Evolutionary conservation across 805 yeast genomes (phyloP).

Genomic region (Saccharomycopsis fermentans): DNA sequence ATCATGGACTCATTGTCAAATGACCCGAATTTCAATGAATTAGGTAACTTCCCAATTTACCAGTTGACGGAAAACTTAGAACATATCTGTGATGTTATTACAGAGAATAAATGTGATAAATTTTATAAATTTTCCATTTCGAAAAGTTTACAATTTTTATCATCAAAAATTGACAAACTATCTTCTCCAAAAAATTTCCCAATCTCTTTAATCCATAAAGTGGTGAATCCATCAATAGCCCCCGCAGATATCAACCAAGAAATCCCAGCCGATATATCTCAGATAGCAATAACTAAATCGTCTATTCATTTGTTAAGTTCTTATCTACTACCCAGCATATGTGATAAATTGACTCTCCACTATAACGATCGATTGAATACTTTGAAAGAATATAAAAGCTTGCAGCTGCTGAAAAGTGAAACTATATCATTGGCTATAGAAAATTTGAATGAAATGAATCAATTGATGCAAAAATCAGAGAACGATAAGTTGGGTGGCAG

Average conservation of each 20-base stretch:
- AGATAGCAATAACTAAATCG: constrained; percentile 9
- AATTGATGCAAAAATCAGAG: neutral
- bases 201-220: constrained; percentile 3
- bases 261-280: constrained; percentile 1
- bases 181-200: constrained; percentile 9
- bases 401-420: neutral
- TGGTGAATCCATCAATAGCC: constrained; percentile 6
- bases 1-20: constrained; percentile 13
- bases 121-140: constrained; percentile 7
- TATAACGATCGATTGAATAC: neutral
- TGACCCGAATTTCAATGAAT: neutral
- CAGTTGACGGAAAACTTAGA: neutral
- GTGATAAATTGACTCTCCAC: neutral
- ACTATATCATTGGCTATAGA: neutral
- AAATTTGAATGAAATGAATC: neutral
- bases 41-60: neutral
- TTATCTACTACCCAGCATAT: constrained; percentile 2
- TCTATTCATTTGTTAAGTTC: constrained; percentile 3
- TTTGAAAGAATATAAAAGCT: neutral
- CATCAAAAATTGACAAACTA: constrained; percentile 2
- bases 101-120: constrained; percentile 4
- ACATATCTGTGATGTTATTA: constrained; percentile 7
- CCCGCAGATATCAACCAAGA: constrained; percentile 10
- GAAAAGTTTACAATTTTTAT: neutral
- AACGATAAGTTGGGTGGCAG: neutral